Evolutionary conservation across 2,329 filamentous ascomycete genomes (phyloP).

Genomic region (Salinomyces thailandicus): DNA sequence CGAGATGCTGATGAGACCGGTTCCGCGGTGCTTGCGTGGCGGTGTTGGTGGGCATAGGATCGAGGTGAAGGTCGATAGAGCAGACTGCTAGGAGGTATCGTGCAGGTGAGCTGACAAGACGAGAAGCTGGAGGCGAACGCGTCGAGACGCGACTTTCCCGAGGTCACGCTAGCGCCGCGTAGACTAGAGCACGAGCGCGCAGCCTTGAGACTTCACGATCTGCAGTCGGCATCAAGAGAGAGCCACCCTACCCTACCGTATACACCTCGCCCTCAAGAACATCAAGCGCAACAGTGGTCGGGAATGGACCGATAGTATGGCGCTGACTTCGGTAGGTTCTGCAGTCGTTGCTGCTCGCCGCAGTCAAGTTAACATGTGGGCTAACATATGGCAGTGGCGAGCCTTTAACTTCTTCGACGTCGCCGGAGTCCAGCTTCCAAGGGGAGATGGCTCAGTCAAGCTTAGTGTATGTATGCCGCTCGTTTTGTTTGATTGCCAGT

Average conservation of each 20-base stretch:
- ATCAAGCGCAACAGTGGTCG: no score
- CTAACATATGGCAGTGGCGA: slow-evolving; percentile 66
- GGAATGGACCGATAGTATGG: slow-evolving; percentile 24
- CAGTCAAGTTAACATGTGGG: not conserved
- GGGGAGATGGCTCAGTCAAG: slow-evolving; percentile 57
- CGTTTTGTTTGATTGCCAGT: not conserved
- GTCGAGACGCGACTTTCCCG: no score
- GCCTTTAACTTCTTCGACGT: slow-evolving; percentile 99
- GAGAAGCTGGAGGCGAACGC: no score
- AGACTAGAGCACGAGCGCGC: no score
- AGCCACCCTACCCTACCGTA: no score
- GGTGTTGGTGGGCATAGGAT: slow-evolving; percentile 6
- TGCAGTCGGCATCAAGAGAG: no score
- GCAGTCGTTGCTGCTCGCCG: not conserved
- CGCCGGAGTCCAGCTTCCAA: slow-evolving; percentile 65
- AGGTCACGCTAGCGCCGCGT: no score
- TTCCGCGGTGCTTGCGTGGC: slow-evolving; percentile 11
- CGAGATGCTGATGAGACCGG: slow-evolving; percentile 10
- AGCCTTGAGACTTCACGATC: no score
- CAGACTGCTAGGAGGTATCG: no score
- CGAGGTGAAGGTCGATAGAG: no score
- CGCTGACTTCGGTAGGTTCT: slow-evolving; percentile 23
- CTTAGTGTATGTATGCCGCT: slow-evolving; percentile 19
- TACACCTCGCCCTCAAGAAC: no score
- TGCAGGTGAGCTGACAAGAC: no score